phyloP scores from a whole-genome alignment of 2,329 filamentous ascomycete genomes.

The Cladosporium oxysporum region DNA sequence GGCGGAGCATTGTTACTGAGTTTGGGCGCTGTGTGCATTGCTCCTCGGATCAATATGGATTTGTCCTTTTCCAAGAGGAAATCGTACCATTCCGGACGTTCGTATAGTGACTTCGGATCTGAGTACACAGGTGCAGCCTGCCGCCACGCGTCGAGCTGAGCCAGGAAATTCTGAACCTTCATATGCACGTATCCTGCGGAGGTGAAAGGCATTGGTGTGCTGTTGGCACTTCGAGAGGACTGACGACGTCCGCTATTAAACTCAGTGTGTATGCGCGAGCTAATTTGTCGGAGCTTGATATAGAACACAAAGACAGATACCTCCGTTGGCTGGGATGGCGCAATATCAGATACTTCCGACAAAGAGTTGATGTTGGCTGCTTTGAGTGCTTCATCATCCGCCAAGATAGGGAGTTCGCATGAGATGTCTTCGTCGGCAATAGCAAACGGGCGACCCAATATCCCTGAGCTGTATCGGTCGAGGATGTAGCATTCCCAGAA shows the following conservation, averaged over 20 bases:
- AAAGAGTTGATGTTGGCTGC: conserved; percentile 27
- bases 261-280: conserved; percentile 39
- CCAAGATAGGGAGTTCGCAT: conserved; percentile 40
- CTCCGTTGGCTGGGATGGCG: conserved; percentile 28
- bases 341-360: conserved; percentile 15
- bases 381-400: conserved; percentile 34
- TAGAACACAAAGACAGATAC: conserved; percentile 44
- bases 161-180: conserved; percentile 37
- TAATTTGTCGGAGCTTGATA: conserved; percentile 44
- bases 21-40: conserved; percentile 41
- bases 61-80: conserved; percentile 45
- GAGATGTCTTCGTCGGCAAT: conserved; percentile 45
- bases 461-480: conserved; percentile 48
- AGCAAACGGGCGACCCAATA: conserved; percentile 45
- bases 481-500: conserved; percentile 52
- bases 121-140: conserved; percentile 36
- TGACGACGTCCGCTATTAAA: conserved; percentile 17
- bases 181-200: conserved; percentile 25
- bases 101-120: conserved; percentile 44
- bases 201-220: conserved; percentile 7
- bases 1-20: conserved; percentile 33
- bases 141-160: conserved; percentile 44
- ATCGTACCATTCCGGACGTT: conserved; percentile 49
- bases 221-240: conserved; percentile 2
- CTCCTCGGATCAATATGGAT: conserved; percentile 44